Conservation (phyloP, 2,329 filamentous ascomycete species). For the Curvularia hawaiiensis region DNA sequence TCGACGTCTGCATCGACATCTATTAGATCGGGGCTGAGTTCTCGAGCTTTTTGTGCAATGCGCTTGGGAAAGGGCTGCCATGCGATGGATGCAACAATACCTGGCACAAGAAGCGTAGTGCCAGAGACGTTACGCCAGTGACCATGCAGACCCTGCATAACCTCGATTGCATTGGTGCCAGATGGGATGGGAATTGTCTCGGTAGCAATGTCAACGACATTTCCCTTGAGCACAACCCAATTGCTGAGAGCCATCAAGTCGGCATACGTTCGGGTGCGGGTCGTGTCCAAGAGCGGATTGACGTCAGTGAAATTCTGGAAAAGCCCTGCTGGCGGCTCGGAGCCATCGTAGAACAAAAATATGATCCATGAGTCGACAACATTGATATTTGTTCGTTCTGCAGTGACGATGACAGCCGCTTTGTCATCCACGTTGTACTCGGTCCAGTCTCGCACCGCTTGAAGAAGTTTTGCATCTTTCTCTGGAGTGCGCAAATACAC, state of each 20-base stretch:
- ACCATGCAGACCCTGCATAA: conserved; percentile 37
- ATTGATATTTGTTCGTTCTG: conserved; percentile 35
- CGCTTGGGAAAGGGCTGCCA: conserved; percentile 43
- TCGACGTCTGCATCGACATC: conserved; percentile 49
- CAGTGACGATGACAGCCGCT: conserved; percentile 41
- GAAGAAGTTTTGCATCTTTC: conserved; percentile 50
- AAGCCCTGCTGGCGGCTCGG: conserved; percentile 54
- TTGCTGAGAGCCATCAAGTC: conserved; percentile 56
- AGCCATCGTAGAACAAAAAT: conserved; percentile 43
- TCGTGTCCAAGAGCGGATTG: conserved; percentile 51
- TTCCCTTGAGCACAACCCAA: conserved; percentile 42
- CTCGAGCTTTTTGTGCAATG: conserved; percentile 31
- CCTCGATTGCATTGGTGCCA: conserved; percentile 24
- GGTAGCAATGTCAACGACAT: conserved; percentile 42
- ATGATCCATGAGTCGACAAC: conserved; percentile 40
- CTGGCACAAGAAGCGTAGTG: conserved; percentile 33
- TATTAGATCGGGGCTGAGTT: conserved; percentile 42
- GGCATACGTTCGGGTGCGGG: conserved; percentile 55
- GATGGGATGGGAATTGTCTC: conserved; percentile 42
- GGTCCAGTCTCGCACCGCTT: conserved; percentile 61
- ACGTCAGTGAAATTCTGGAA: conserved; percentile 63
- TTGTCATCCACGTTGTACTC: conserved; percentile 55
- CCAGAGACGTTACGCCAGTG: conserved; percentile 39
- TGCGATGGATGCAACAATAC: conserved; percentile 41
- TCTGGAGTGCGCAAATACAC: conserved; percentile 48